Conservation (phyloP, 139 green algal species). For the Micractinium sp. region DNA sequence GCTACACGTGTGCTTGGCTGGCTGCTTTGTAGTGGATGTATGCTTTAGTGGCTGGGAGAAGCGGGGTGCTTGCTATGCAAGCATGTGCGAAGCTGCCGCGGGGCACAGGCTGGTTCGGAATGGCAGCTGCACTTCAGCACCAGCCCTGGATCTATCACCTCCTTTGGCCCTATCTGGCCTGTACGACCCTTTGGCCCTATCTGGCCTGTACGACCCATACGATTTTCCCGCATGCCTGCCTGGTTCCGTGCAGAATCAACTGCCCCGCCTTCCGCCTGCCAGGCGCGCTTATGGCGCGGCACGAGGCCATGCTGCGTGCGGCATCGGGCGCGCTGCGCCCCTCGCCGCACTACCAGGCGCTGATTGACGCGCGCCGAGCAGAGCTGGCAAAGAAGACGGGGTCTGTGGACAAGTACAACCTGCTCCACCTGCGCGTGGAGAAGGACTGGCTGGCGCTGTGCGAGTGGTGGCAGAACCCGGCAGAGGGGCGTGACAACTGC, state of each 20-base stretch:
- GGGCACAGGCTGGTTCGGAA: neutral
- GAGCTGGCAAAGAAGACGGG: neutral
- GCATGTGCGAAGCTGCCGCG: too few relatives aligned
- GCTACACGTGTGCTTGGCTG: neutral
- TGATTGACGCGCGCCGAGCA: slow-evolving; percentile 5
- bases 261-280: slow-evolving; percentile 26
- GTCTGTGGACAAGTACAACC: slow-evolving; percentile 1
- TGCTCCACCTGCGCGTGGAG: slow-evolving; percentile 34
- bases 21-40: neutral
- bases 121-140: neutral
- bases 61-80: neutral
- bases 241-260: neutral
- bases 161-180: neutral
- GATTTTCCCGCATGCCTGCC: neutral
- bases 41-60: neutral
- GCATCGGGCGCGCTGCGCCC: neutral
- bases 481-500: slow-evolving; percentile 30
- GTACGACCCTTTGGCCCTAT: neutral
- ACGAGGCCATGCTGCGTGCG: slow-evolving; percentile 9
- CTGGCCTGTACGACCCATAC: neutral
- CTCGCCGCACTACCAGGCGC: neutral
- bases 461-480: slow-evolving; percentile 27
- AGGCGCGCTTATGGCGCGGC: neutral
- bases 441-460: slow-evolving; percentile 41
- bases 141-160: neutral